Evolutionary conservation across 1,139 yeast species (phyloP), one percentile per base, ranked within the genome.

Genomic region (Geotrichum candidum): DNA sequence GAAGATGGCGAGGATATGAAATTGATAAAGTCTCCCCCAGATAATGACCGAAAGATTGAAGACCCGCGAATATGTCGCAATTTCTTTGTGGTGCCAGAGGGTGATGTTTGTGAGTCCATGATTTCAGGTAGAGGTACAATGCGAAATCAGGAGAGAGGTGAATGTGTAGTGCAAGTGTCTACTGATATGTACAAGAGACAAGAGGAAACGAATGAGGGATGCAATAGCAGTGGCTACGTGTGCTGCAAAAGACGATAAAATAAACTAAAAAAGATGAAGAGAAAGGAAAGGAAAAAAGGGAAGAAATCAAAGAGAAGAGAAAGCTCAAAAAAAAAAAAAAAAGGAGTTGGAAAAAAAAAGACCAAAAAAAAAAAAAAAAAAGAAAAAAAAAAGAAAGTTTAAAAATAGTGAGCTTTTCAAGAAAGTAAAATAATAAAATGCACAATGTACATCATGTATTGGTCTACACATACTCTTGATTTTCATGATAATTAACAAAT

Each of bases 1-100:
- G 41, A 27, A 15, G 54, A 10, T 2, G 54, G 31, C 9, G 51
- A 29, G 5, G 57, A 48, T 18, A 54, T 9, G 11, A 51, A 31
- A 9, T 18, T 29, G n/a, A 35, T 23, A 5, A 10, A n/a, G 11
- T 31, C 25, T 7, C 33, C 62, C 4, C 62, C 59, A 27, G 62
- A 60, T 29, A 60, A 60, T 6, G 62, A 60, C 29, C 57, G 41
- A 48, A 60, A 60, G 13, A 60, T 10, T 11, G 62, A 60, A 46
- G 55, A 53, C 7, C 57, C 46, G 9, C 62, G 53, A 7, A 33
- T 13, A 29, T 58, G 60, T 45, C 54, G 53, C 9, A 50, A 31
- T 22, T 48, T 58, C 29, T 51, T 57, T 23, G 27, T 50, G 7
- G 18, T 9, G 29, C 27, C 52, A 27, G 27, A 13, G 11, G 52